These are phyloP conservation scores for Termitomyces heimii DNA, from an alignment of 768 basidiomycete species.

Conservation along the genomic window DNA sequence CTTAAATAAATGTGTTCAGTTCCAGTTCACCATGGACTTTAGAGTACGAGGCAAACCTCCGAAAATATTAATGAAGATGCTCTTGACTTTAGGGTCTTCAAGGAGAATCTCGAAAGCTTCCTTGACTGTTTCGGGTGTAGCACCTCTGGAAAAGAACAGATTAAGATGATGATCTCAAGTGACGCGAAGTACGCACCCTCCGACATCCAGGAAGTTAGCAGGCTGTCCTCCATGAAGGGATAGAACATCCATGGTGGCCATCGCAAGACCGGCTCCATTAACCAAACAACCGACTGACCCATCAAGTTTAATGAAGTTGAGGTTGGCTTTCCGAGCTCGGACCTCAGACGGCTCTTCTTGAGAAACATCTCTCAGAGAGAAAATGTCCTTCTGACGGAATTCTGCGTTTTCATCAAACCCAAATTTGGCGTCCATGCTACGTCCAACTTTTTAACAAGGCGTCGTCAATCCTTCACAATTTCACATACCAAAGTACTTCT, in stretches of 20 bases:
- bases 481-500: slow-evolving; percentile 75
- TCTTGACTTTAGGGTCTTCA: slow-evolving; percentile 88
- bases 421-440: slow-evolving; percentile 99
- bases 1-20: slow-evolving; percentile 22
- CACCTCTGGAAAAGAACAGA: slow-evolving; percentile 52
- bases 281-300: slow-evolving; percentile 96
- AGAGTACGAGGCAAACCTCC: slow-evolving; percentile 47
- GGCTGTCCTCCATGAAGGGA: slow-evolving; percentile 94
- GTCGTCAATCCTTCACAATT: slow-evolving; percentile 1
- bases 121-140: slow-evolving; percentile 99
- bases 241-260: slow-evolving; percentile 99
- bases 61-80: slow-evolving; percentile 98
- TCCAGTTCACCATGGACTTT: neutral
- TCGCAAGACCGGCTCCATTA: slow-evolving; percentile 97
- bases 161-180: neutral
- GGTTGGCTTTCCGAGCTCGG: slow-evolving; percentile 90
- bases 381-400: slow-evolving; percentile 92
- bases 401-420: slow-evolving; percentile 99
- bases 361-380: slow-evolving; percentile 81
- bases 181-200: slow-evolving; percentile 53
- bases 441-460: slow-evolving; percentile 4
- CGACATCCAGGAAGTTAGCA: slow-evolving; percentile 98
- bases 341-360: slow-evolving; percentile 98
- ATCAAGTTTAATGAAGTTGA: slow-evolving; percentile 99
- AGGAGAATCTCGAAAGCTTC: slow-evolving; percentile 97